Percentiles rank a stretch among this genome's conserved stretches.
phyloP scores from a whole-genome alignment of 1,139 yeast genomes.

The Lodderomyces jiufengensis region DNA sequence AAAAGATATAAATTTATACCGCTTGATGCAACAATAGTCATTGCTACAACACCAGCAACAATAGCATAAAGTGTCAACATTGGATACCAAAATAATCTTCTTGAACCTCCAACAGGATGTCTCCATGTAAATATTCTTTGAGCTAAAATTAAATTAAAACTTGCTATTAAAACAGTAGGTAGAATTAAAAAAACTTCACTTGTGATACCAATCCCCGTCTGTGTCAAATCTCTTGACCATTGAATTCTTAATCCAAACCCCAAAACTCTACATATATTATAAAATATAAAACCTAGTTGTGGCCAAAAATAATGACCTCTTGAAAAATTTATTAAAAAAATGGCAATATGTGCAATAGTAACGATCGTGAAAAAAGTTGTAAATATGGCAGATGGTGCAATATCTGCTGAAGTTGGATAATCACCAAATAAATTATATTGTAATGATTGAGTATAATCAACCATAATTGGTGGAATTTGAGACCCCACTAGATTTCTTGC shows the following conservation, averaged over 20 bases:
- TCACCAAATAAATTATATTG: conserved; percentile 64
- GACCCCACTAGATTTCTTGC: conserved; percentile 21
- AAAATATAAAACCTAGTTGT: conserved; percentile 52
- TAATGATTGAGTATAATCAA: conserved; percentile 30
- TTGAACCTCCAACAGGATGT: conserved; percentile 73
- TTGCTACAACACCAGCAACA: conserved; percentile 56
- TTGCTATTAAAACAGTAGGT: conserved; percentile 53
- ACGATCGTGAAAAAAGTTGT: conserved; percentile 51
- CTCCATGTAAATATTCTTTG: conserved; percentile 80
- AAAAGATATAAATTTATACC: conserved; percentile 62
- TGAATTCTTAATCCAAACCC: conserved; percentile 61
- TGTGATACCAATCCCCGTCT: conserved; percentile 52
- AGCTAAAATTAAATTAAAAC: conserved; percentile 63
- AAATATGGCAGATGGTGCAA: conserved; percentile 62
- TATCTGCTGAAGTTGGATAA: conserved; percentile 54
- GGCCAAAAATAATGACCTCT: conserved; percentile 67
- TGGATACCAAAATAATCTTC: conserved; percentile 48
- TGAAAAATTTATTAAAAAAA: conserved; percentile 49
- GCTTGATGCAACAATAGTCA: conserved; percentile 67
- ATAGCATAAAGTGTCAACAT: conserved; percentile 53
- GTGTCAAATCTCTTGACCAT: conserved; percentile 52
- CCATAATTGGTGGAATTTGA: conserved; percentile 35
- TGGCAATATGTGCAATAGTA: conserved; percentile 41
- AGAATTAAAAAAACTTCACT: conserved; percentile 57
- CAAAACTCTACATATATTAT: conserved; percentile 48